These are phyloP conservation scores for Jatropha podagrica DNA, from an alignment of 441 rosid genomes.

Conservation along the genomic window DNA sequence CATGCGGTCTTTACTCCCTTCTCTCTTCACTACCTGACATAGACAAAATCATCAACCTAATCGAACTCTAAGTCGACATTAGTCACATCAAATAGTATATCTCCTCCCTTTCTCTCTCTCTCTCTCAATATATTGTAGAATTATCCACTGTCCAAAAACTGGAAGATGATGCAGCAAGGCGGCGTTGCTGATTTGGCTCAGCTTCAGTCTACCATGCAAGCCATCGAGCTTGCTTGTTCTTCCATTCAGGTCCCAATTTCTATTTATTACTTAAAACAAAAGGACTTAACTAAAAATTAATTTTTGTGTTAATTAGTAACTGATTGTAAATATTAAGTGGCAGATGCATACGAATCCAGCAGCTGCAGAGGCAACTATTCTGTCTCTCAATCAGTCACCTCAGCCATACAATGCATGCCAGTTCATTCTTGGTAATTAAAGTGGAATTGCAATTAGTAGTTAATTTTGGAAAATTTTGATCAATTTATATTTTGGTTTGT, in stretches of 20 bases:
- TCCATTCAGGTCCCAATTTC: conserved; percentile 58
- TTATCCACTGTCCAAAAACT: neutral
- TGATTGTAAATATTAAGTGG: neutral
- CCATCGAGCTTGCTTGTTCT: conserved; percentile 95
- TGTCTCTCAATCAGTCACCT: conserved; percentile 78
- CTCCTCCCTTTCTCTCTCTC: no score
- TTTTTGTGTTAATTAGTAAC: neutral
- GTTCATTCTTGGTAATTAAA: conserved; percentile 71
- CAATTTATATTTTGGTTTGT: neutral
- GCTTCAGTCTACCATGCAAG: conserved; percentile 82
- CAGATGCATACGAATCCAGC: conserved; percentile 86
- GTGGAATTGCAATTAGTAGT: neutral
- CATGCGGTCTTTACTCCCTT: neutral
- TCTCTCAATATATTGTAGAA: neutral
- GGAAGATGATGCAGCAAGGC: conserved; percentile 28
- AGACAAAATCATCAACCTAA: neutral
- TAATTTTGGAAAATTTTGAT: neutral
- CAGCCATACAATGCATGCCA: conserved; percentile 88
- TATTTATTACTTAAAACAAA: neutral
- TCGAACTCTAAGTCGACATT: neutral
- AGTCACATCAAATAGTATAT: neutral
- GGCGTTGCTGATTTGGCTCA: conserved; percentile 55
- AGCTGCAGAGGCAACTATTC: conserved; percentile 81
- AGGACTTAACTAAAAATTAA: neutral
- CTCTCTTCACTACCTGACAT: neutral